Evolutionary conservation across 371 early-diverging fungal genomes (phyloP).

Genomic region (Apophysomyces variabilis): DNA sequence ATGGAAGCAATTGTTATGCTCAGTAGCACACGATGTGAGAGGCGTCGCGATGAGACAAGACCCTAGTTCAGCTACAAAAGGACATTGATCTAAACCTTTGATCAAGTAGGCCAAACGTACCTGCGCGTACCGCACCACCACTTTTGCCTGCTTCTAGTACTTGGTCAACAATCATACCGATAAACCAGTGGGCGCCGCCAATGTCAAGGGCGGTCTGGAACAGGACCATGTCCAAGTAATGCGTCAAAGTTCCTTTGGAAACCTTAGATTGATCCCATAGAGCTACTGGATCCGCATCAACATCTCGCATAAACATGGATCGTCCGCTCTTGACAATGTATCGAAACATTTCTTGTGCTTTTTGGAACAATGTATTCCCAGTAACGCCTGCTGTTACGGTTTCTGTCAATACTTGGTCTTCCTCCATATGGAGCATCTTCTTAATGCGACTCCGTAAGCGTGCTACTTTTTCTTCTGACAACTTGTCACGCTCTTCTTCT

Average conservation of each 20-base stretch:
- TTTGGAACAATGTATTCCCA: constrained; percentile 38
- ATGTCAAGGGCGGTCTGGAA: constrained; percentile 50
- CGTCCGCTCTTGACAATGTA: constrained; percentile 54
- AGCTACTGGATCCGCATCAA: constrained; percentile 39
- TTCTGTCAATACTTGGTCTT: constrained; percentile 25
- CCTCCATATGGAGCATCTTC: constrained; percentile 25
- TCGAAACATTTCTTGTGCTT: constrained; percentile 47
- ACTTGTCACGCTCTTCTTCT: background rate
- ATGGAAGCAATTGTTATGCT: constrained; percentile 30
- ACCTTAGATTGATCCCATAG: constrained; percentile 33
- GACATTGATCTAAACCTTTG: background rate
- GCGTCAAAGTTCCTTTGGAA: constrained; percentile 34
- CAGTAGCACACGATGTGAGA: constrained; percentile 26
- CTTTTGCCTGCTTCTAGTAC: constrained; percentile 53
- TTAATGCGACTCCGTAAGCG: constrained; percentile 15
- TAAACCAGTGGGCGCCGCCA: constrained; percentile 54
- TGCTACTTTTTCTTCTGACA: constrained; percentile 3
- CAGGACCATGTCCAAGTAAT: constrained; percentile 54
- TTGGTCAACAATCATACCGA: constrained; percentile 48
- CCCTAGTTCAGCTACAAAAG: constrained; percentile 49
- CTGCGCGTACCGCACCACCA: constrained; percentile 57
- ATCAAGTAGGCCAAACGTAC: constrained; percentile 24
- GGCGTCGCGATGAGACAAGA: constrained; percentile 52
- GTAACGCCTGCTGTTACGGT: constrained; percentile 38
- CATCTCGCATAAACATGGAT: constrained; percentile 57